Percentiles rank a stretch among this genome's conserved stretches.
These are phyloP conservation scores for button mushroom (Agaricus bisporus) DNA, from an alignment of 768 basidiomycete species.

Conservation along the genomic window DNA sequence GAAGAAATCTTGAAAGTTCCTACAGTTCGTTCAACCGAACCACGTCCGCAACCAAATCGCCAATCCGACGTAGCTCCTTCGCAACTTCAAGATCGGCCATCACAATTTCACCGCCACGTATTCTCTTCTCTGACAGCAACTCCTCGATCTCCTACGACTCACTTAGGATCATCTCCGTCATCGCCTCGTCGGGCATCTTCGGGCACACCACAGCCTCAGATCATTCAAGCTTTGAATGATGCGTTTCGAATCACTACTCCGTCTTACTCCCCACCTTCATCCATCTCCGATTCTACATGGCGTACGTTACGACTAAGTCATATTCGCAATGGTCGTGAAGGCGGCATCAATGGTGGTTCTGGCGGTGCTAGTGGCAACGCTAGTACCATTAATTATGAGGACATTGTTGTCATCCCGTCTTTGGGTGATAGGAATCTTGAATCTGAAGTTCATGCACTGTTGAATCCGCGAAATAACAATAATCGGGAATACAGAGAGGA, in stretches of 20 bases:
- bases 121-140: constrained; percentile 6
- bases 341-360: neutral
- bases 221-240: constrained; percentile 49
- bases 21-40: neutral
- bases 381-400: constrained; percentile 30
- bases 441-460: constrained; percentile 48
- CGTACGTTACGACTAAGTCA: constrained; percentile 25
- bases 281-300: constrained; percentile 41
- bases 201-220: constrained; percentile 25
- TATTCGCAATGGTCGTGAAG: constrained; percentile 14
- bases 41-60: neutral
- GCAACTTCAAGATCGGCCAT: neutral
- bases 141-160: constrained; percentile 2
- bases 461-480: constrained; percentile 33
- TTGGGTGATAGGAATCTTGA: constrained; percentile 51
- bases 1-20: constrained; percentile 14
- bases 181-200: neutral
- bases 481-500: constrained; percentile 18
- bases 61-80: neutral
- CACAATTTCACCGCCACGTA: constrained; percentile 2
- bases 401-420: constrained; percentile 49
- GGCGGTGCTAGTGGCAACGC: too few species aligned
- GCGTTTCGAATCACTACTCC: constrained; percentile 46
- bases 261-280: constrained; percentile 33
- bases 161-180: neutral